These are phyloP conservation scores for Sarocladium brachiariae DNA, from an alignment of 2,329 filamentous ascomycete genomes.

Conservation along the genomic window DNA sequence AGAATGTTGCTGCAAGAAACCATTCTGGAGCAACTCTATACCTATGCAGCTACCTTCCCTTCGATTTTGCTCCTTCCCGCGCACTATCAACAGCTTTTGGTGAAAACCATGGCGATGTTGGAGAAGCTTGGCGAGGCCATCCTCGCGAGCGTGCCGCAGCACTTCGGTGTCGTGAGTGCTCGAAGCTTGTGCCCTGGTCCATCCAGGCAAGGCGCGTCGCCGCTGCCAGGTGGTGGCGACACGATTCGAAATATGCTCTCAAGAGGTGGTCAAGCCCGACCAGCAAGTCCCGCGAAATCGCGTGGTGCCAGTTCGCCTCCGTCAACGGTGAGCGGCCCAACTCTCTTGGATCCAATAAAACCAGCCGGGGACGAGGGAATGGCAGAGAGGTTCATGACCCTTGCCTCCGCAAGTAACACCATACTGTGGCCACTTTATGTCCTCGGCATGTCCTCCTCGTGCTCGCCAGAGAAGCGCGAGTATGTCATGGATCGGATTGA, in stretches of 20 bases:
- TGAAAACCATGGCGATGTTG: conserved; percentile 30
- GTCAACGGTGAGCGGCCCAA: conserved; percentile 20
- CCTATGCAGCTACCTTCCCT: conserved; percentile 20
- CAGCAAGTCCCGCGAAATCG: conserved; percentile 22
- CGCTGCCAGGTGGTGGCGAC: neutral
- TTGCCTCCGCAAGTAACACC: conserved; percentile 40
- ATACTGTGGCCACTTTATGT: conserved; percentile 45
- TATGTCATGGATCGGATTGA: conserved; percentile 39
- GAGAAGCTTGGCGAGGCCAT: conserved; percentile 34
- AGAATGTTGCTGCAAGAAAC: conserved; percentile 42
- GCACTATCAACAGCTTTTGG: conserved; percentile 27
- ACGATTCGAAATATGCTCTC: conserved; percentile 3
- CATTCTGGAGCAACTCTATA: conserved; percentile 35
- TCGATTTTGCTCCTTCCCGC: conserved; percentile 19
- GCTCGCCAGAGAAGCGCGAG: conserved; percentile 30
- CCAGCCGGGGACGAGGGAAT: conserved; percentile 16
- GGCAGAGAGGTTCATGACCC: conserved; percentile 36
- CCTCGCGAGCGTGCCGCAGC: conserved; percentile 40
- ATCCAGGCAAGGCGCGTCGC: conserved; percentile 11
- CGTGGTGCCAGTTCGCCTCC: neutral
- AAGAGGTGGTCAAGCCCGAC: neutral
- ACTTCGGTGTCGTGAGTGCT: conserved; percentile 40
- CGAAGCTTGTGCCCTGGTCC: conserved; percentile 24
- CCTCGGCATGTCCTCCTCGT: conserved; percentile 40
- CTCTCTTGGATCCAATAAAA: conserved; percentile 33